Conservation (phyloP, 1,284 basidiomycete species). For the Mycosarcoma mackinlayi region DNA sequence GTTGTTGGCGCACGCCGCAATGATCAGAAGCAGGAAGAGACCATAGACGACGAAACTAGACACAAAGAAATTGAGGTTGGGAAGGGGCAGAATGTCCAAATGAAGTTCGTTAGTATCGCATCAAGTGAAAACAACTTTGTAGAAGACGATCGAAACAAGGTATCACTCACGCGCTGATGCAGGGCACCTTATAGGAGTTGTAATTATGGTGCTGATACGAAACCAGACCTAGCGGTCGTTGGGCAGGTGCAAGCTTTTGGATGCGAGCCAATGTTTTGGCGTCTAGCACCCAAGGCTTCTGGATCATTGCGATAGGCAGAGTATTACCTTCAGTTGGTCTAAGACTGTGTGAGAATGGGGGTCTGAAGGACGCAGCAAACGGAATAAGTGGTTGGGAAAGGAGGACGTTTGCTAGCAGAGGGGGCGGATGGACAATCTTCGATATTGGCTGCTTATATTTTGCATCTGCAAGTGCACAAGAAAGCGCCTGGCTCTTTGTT, state of each 20-base stretch:
- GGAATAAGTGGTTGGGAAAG: too few species aligned
- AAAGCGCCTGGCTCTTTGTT: too few species aligned
- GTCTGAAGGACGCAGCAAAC: too few species aligned
- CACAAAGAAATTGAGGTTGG: neutral
- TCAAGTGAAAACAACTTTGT: neutral
- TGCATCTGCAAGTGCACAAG: too few species aligned
- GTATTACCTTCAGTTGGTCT: neutral
- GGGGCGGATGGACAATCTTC: too few species aligned
- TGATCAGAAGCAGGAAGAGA: slow-evolving; percentile 23
- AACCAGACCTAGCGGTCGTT: slow-evolving; percentile 6
- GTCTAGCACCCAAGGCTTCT: slow-evolving; percentile 25
- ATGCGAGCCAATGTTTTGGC: slow-evolving; percentile 15
- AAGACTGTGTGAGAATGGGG: too few species aligned
- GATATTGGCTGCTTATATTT: too few species aligned
- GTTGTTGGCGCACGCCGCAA: slow-evolving; percentile 10
- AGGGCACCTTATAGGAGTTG: slow-evolving; percentile 37
- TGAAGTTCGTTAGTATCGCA: too few species aligned
- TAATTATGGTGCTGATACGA: slow-evolving; percentile 25
- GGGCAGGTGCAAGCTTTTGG: slow-evolving; percentile 11
- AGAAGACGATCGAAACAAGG: neutral
- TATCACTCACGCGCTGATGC: slow-evolving; percentile 17
- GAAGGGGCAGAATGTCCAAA: too few species aligned
- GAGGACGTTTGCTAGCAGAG: too few species aligned
- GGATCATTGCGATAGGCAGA: slow-evolving; percentile 9
- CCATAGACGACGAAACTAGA: slow-evolving; percentile 31